Conservation (phyloP, 805 yeast genomes). For the Sungouiozyma ichnusensis region DNA sequence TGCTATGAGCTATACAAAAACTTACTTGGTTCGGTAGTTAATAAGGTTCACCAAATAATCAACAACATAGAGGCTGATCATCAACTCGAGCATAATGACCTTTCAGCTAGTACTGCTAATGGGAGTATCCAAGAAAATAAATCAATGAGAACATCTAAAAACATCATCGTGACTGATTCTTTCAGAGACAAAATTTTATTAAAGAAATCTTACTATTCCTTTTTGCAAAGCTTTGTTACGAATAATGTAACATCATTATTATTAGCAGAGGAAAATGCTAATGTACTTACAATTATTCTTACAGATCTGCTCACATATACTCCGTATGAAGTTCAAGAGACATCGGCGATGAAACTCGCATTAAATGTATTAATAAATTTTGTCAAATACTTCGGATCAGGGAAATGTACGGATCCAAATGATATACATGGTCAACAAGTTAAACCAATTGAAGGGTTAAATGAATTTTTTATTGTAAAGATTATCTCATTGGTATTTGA, state of each 20-base stretch:
- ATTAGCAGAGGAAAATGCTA: slow-evolving; percentile 55
- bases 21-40: slow-evolving; percentile 62
- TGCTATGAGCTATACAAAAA: slow-evolving; percentile 67
- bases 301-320: slow-evolving; percentile 50
- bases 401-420: slow-evolving; percentile 49
- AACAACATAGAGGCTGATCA: slow-evolving; percentile 34
- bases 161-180: slow-evolving; percentile 45
- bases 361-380: slow-evolving; percentile 58
- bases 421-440: slow-evolving; percentile 41
- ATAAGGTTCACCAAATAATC: slow-evolving; percentile 47
- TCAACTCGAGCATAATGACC: slow-evolving; percentile 7
- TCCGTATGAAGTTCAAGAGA: slow-evolving; percentile 52
- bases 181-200: slow-evolving; percentile 53
- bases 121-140: slow-evolving; percentile 3
- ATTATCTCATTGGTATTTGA: slow-evolving; percentile 62
- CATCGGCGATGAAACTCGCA: slow-evolving; percentile 57
- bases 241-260: slow-evolving; percentile 75
- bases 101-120: background rate
- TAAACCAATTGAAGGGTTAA: slow-evolving; percentile 53
- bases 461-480: slow-evolving; percentile 57
- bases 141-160: slow-evolving; percentile 8
- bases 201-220: slow-evolving; percentile 58
- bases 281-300: slow-evolving; percentile 48
- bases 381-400: slow-evolving; percentile 54
- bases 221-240: slow-evolving; percentile 57